A percentile compares a stretch with the other conserved stretches of the same genome.
These are phyloP conservation scores for Turritis glabra DNA, from an alignment of 345 rosid genomes.

Conservation along the genomic window DNA sequence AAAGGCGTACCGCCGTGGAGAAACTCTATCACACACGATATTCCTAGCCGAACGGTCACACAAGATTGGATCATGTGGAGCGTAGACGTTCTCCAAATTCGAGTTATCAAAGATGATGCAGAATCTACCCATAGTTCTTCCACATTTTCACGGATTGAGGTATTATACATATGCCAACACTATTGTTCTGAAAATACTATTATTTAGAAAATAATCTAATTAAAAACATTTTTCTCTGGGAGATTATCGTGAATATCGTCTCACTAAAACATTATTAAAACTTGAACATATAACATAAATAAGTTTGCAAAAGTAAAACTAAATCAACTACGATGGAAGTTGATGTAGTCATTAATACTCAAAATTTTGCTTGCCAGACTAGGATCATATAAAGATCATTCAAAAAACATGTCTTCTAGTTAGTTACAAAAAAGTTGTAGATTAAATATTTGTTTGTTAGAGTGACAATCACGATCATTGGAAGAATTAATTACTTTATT, in stretches of 20 bases:
- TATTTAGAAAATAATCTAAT: no score
- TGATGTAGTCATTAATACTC: neutral
- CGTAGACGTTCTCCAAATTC: constrained; percentile 55
- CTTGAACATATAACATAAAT: neutral
- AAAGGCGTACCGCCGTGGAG: constrained; percentile 80
- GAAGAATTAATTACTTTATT: neutral
- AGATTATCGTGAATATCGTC: no score
- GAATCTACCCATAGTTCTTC: constrained; percentile 30
- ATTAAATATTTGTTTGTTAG: neutral
- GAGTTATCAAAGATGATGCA: constrained; percentile 24
- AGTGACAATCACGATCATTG: neutral
- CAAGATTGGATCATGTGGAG: constrained; percentile 78
- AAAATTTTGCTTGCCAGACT: neutral
- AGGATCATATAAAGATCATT: neutral
- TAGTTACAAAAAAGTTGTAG: neutral
- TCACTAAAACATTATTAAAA: no score
- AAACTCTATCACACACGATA: constrained; percentile 68
- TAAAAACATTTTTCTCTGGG: no score
- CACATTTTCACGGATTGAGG: constrained; percentile 26
- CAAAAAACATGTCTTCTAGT: neutral
- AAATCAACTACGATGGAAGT: neutral
- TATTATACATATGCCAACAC: neutral
- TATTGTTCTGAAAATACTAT: neutral
- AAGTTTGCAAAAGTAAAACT: neutral
- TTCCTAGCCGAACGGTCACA: constrained; percentile 54